phyloP scores from a whole-genome alignment of 345 rosid species.

The Hibiscus tridactylites region DNA sequence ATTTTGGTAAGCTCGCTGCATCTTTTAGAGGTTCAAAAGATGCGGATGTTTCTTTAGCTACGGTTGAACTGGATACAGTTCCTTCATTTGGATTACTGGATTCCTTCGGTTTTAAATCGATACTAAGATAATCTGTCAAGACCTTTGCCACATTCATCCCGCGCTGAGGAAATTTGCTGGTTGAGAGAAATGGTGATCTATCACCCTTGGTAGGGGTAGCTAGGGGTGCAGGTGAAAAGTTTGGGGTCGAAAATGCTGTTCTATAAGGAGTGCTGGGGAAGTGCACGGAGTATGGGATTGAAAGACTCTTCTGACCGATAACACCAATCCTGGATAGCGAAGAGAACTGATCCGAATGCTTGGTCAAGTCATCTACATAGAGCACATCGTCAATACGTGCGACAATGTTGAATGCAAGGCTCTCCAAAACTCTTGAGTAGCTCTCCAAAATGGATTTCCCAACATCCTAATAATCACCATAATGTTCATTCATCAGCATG shows the following conservation, averaged over 20 bases:
- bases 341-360: conserved; percentile 58
- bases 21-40: conserved; percentile 31
- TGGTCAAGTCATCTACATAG: conserved; percentile 76
- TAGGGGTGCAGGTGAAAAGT: conserved; percentile 52
- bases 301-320: conserved; percentile 40
- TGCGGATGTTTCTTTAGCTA: conserved; percentile 15
- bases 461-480: conserved; percentile 48
- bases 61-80: conserved; percentile 10
- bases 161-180: conserved; percentile 42
- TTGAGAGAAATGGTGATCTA: conserved; percentile 37
- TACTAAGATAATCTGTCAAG: conserved; percentile 54
- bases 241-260: conserved; percentile 63
- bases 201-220: conserved; percentile 48
- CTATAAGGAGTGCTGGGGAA: conserved; percentile 46
- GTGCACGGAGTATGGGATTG: conserved; percentile 42
- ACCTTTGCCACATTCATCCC: conserved; percentile 60
- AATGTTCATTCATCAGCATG: neutral
- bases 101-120: conserved; percentile 49
- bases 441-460: conserved; percentile 94
- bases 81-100: conserved; percentile 15
- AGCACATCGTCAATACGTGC: conserved; percentile 88
- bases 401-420: conserved; percentile 81
- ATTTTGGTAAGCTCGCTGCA: conserved; percentile 13
- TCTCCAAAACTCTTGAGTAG: conserved; percentile 88
- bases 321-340: conserved; percentile 47